Evolutionary conservation across 2,329 filamentous ascomycete genomes (phyloP), one percentile per base, ranked within the genome.

Genomic region (Fusarium domesticum): DNA sequence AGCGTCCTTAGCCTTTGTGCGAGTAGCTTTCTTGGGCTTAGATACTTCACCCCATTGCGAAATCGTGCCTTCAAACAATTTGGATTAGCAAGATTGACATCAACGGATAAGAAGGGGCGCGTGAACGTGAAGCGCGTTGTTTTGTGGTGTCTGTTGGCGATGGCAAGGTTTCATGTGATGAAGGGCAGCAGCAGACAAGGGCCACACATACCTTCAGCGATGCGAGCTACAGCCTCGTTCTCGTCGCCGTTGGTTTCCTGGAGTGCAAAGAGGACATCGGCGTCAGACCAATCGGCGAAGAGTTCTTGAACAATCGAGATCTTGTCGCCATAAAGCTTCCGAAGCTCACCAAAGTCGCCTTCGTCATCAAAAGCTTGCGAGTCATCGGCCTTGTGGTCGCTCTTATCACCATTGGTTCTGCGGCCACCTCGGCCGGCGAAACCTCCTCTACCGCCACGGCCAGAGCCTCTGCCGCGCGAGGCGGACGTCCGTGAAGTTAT

Each of bases 201-300:
- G 53, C 41, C 43, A 51, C 39, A 66, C 66, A 50, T 75, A 90
- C 87, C 87, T 70, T 91, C 85, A 60, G 84, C 82, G 68, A 93
- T 92, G 69, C 84, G 83, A 61, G 86, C 83, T 64, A 88, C 86
- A 55, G 87, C 82, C 59, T 80, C 71, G 58, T 86, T 80, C 61
- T 89, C 76, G 69, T 93, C 87, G 60, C 87, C 88, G 60, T 88
- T 80, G 44, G 85, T 86, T 75, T 98, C 93, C 69, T 95, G 83
- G 48, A 98, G 78, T 51, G 91, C 91, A 67, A 93, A 93, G 54
- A 97, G 83, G 53, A 97, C 82, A 68, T 97, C 92, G 68, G 91
- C 89, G 64, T 96, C 89, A 59, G 90, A 92, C 93, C 92, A 97
- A 70, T 90, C 86, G 48, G 89, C 83, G 74, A 96, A 96, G 74